Evolutionary conservation across 129 eudicot species (phyloP), one percentile per base, ranked within the genome.

Genomic region (Centaurea solstitialis): DNA sequence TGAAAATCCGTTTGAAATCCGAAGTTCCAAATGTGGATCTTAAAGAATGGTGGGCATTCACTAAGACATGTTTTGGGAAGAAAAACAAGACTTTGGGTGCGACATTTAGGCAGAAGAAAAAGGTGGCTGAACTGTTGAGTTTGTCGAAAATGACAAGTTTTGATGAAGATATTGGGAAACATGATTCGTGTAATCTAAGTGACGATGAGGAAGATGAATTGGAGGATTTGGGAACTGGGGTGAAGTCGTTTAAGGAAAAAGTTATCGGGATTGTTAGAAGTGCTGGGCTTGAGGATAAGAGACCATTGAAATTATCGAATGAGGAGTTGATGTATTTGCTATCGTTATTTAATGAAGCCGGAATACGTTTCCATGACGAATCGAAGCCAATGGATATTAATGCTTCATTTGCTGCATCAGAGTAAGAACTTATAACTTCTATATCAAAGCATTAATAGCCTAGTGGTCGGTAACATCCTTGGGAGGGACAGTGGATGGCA

Each of bases 61-160:
- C 99, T 18, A 93, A 93, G 75, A 89, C 97, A 4, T 92, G 97
- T 73, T 95, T 95, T 41, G 77, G 91, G 53, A 95, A 91, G 90
- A 95, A 95, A 76, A 95, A 95, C 82, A 93, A 95, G 87, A 95
- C 99, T 0, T 47, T 95, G 33, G 99, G 99, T 3, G 98, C 99
- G 24, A 93, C 91, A 2, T 91, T 95, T 71, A 91, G 85, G 91
- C 93, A 88, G 81, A 95, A 95, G 86, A 95, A 86, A 80, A 95
- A 92, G 85, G 76, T 93, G 38, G 81, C 87, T 76, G 99, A 95
- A 91, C 76, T 95, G 22, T 85, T 86, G 68, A 82, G 89, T 33
- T 75, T 95, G 76, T 89, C 92, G 6, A 81, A 76, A 30, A n/a
- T 12, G 43, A 70, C 35, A 10, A 74, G 43, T 13, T 28, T 11